phyloP scores from a whole-genome alignment of 805 yeast species.

The Myxozyma melibiosi region DNA sequence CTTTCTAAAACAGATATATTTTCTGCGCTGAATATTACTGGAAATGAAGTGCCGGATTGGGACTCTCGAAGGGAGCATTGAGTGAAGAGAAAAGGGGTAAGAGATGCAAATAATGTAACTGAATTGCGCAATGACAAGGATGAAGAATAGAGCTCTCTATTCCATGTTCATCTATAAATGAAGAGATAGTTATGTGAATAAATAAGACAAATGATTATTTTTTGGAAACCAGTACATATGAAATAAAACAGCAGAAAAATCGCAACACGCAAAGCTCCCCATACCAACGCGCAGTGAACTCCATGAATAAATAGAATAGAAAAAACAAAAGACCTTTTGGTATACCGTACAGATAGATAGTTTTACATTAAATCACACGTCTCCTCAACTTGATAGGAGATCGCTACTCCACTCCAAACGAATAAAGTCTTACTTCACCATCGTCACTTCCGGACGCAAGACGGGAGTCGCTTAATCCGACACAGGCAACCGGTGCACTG shows the following conservation, averaged over 20 bases:
- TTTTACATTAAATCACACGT: too few species aligned
- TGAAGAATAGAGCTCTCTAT: too few species aligned
- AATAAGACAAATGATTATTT: background rate
- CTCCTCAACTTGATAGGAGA: background rate
- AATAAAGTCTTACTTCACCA: constrained; percentile 82
- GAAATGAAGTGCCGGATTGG: too few species aligned
- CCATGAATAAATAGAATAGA: background rate
- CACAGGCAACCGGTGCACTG: constrained; percentile 57
- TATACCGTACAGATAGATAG: background rate
- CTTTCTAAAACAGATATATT: too few species aligned
- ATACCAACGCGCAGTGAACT: background rate
- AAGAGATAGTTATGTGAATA: background rate
- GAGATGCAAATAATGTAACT: too few species aligned
- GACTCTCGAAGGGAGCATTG: too few species aligned
- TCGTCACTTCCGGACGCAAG: constrained; percentile 88
- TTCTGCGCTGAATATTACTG: too few species aligned
- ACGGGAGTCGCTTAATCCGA: constrained; percentile 84
- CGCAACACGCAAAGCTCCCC: background rate
- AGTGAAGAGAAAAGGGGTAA: too few species aligned
- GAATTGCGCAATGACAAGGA: too few species aligned
- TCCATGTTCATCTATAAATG: too few species aligned
- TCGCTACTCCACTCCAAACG: constrained; percentile 56
- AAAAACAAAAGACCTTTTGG: background rate
- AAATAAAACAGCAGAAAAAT: background rate
- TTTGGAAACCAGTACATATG: background rate